phyloP scores from a whole-genome alignment of 176 grass and related monocot species.

The Dactylis glomerata region DNA sequence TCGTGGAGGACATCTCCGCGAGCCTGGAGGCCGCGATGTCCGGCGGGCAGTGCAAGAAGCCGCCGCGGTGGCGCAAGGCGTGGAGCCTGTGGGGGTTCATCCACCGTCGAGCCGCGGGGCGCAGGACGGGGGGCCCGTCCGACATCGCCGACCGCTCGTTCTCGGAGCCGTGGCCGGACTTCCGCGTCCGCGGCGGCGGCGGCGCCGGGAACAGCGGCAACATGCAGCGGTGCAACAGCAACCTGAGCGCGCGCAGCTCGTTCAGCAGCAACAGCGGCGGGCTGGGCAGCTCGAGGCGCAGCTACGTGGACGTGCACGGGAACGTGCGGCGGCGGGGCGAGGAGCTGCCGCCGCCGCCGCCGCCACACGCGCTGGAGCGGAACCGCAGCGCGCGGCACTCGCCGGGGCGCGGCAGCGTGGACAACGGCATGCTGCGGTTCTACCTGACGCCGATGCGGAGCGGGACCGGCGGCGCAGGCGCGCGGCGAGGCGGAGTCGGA shows the following conservation, averaged over 20 bases:
- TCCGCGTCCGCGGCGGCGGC: constrained; percentile 32
- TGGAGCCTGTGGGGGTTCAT: constrained; percentile 94
- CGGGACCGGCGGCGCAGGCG: constrained; percentile 44
- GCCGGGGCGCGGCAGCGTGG: constrained; percentile 55
- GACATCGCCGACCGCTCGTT: constrained; percentile 73
- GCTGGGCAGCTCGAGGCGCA: constrained; percentile 58
- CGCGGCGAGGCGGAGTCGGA: constrained; percentile 10
- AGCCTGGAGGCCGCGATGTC: constrained; percentile 78
- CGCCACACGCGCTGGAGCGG: constrained; percentile 55
- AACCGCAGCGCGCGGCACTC: constrained; percentile 87
- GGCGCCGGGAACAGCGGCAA: constrained; percentile 38
- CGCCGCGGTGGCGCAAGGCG: constrained; percentile 74
- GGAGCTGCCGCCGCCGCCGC: constrained; percentile 3
- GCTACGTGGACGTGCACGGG: constrained; percentile 40
- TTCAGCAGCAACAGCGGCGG: constrained; percentile 87
- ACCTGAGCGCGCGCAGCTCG: constrained; percentile 77
- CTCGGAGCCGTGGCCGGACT: constrained; percentile 79
- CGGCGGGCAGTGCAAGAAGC: constrained; percentile 52
- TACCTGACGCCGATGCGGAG: constrained; percentile 89
- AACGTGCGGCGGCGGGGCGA: constrained; percentile 41
- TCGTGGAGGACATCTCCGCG: constrained; percentile 82
- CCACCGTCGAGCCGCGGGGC: constrained; percentile 42
- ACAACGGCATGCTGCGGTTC: constrained; percentile 94
- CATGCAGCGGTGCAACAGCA: constrained; percentile 84
- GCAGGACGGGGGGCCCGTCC: constrained; percentile 37